phyloP scores from a whole-genome alignment of 2,329 filamentous ascomycete genomes.

The Epicoccum nigrum region DNA sequence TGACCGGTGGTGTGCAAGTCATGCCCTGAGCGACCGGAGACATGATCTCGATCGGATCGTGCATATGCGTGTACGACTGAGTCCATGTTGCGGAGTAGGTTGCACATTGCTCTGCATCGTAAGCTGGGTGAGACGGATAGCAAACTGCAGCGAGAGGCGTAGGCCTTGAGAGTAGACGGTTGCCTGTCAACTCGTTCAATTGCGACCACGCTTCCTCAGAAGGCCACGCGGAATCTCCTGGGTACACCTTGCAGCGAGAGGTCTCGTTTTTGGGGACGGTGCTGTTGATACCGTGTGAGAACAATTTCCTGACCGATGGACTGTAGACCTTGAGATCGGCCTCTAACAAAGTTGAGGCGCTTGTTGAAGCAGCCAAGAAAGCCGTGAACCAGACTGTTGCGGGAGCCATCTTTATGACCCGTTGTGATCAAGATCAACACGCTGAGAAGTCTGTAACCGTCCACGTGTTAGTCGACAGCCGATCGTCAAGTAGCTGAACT shows the following conservation, averaged over 20 bases:
- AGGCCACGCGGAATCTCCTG: slow-evolving; percentile 57
- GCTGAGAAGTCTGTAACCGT: neutral
- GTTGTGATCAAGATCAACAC: slow-evolving; percentile 6
- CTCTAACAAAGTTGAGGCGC: slow-evolving; percentile 30
- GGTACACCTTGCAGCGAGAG: slow-evolving; percentile 57
- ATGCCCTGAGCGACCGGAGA: slow-evolving; percentile 46
- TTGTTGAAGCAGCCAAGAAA: slow-evolving; percentile 29
- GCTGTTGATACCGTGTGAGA: slow-evolving; percentile 21
- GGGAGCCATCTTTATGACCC: slow-evolving; percentile 19
- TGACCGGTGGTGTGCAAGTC: slow-evolving; percentile 44
- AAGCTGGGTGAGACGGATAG: slow-evolving; percentile 36
- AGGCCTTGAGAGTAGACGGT: slow-evolving; percentile 34
- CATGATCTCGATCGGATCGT: slow-evolving; percentile 47
- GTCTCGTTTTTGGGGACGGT: slow-evolving; percentile 21
- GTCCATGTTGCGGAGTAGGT: slow-evolving; percentile 40
- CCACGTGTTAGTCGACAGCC: slow-evolving; percentile 1
- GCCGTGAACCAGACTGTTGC: slow-evolving; percentile 30
- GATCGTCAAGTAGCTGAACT: slow-evolving; percentile 1
- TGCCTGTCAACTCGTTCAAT: slow-evolving; percentile 51
- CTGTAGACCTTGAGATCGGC: slow-evolving; percentile 29
- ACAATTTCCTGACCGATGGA: slow-evolving; percentile 28
- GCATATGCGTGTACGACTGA: slow-evolving; percentile 41
- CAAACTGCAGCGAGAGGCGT: slow-evolving; percentile 42
- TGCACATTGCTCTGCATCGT: slow-evolving; percentile 39
- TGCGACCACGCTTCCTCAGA: slow-evolving; percentile 52